Evolutionary conservation across 2,329 filamentous ascomycete species (phyloP).

Genomic region (Colletotrichum viniferum): DNA sequence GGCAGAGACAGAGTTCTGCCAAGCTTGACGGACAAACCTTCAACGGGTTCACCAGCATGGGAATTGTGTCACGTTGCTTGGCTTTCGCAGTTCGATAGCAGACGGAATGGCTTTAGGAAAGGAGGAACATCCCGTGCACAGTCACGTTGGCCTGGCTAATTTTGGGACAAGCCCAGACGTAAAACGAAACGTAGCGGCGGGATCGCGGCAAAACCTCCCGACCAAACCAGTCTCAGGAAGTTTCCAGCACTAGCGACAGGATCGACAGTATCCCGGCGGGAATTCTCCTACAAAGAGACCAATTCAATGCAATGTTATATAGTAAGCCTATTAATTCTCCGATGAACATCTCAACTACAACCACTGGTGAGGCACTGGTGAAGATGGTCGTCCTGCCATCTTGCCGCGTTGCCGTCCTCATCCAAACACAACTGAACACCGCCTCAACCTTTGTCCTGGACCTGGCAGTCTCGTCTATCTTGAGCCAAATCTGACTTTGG

Average conservation of each 20-base stretch:
- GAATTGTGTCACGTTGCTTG: background rate
- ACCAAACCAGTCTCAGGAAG: background rate
- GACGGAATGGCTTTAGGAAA: background rate
- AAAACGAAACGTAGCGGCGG: conserved; percentile 1
- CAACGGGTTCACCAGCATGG: background rate
- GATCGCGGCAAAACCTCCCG: background rate
- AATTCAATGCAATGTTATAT: background rate
- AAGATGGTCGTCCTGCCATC: background rate
- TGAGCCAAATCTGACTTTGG: background rate
- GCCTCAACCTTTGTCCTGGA: background rate
- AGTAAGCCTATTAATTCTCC: background rate
- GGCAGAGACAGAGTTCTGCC: background rate
- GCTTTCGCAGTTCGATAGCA: background rate
- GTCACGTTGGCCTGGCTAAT: background rate
- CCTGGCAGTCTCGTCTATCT: background rate
- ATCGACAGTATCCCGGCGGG: background rate
- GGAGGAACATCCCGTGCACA: background rate
- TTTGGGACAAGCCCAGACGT: background rate
- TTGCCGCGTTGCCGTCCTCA: background rate
- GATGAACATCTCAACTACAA: background rate
- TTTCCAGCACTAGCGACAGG: background rate
- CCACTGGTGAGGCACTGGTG: background rate
- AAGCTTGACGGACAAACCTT: background rate
- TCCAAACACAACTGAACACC: background rate
- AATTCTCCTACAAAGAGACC: background rate